phyloP scores from a whole-genome alignment of 1,139 yeast genomes.

The Blastobotrys persicus region DNA sequence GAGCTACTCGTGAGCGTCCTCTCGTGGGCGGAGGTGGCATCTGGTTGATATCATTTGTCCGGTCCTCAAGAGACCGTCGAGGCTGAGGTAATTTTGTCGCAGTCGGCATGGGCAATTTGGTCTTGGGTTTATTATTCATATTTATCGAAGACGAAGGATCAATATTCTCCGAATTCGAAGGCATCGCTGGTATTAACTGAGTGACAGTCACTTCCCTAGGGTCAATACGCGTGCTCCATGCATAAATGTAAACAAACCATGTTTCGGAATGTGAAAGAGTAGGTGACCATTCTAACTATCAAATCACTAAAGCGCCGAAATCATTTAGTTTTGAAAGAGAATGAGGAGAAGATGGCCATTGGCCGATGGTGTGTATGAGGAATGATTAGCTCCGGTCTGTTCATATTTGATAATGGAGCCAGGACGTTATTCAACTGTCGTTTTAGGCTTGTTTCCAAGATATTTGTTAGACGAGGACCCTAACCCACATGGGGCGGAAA shows the following conservation, averaged over 20 bases:
- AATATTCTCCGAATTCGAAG: neutral
- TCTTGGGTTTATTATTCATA: constrained; percentile 1
- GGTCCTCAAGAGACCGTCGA: constrained; percentile 14
- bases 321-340: too few species aligned
- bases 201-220: neutral
- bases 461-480: too few species aligned
- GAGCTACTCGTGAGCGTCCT: constrained; percentile 11
- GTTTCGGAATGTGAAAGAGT: neutral
- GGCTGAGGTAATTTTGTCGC: constrained; percentile 9
- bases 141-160: neutral
- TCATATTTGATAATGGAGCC: too few species aligned
- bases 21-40: constrained; percentile 18
- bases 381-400: too few species aligned
- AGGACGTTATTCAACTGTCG: too few species aligned
- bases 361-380: too few species aligned
- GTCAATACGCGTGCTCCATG: constrained; percentile 2
- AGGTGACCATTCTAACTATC: too few species aligned
- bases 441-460: too few species aligned
- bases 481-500: neutral
- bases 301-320: too few species aligned
- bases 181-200: neutral
- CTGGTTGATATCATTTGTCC: constrained; percentile 9
- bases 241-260: constrained; percentile 4
- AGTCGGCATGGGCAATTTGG: constrained; percentile 2
- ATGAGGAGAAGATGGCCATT: too few species aligned